phyloP scores from a whole-genome alignment of 768 basidiomycete genomes.

The Tylopilus felleus region DNA sequence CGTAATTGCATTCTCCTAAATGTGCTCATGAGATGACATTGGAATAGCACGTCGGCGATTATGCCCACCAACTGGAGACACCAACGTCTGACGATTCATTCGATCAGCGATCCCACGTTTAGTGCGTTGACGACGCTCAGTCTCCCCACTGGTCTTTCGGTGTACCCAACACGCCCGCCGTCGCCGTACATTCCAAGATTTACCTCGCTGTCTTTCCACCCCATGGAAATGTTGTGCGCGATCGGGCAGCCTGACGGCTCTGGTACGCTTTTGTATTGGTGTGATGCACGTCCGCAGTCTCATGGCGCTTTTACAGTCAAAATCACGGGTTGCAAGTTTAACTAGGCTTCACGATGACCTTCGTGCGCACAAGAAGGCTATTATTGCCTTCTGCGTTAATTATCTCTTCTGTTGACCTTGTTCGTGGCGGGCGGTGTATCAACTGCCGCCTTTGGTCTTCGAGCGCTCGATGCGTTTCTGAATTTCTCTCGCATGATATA shows the following conservation, averaged over 20 bases:
- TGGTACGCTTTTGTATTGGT: constrained; percentile 33
- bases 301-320: constrained; percentile 38
- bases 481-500: constrained; percentile 11
- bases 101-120: constrained; percentile 40
- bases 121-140: constrained; percentile 40
- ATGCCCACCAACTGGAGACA: constrained; percentile 59
- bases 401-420: too few species aligned
- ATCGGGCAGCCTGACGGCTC: constrained; percentile 69
- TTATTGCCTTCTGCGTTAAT: too few species aligned
- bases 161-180: constrained; percentile 54
- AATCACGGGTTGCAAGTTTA: constrained; percentile 56
- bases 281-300: background rate
- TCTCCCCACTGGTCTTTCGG: constrained; percentile 52
- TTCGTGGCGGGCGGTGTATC: too few species aligned
- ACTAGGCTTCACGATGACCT: constrained; percentile 7
- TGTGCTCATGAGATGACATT: constrained; percentile 4
- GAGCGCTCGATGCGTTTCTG: constrained; percentile 4
- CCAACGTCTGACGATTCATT: constrained; percentile 61
- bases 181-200: constrained; percentile 59
- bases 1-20: constrained; percentile 28
- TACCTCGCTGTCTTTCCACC: constrained; percentile 76
- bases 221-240: constrained; percentile 81
- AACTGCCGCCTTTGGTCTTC: too few species aligned
- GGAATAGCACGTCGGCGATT: constrained; percentile 54
- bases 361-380: too few species aligned